Percentiles rank a stretch among this genome's conserved stretches.
These are phyloP conservation scores for Amanita molliuscula DNA, from an alignment of 768 basidiomycete species.

Conservation along the genomic window DNA sequence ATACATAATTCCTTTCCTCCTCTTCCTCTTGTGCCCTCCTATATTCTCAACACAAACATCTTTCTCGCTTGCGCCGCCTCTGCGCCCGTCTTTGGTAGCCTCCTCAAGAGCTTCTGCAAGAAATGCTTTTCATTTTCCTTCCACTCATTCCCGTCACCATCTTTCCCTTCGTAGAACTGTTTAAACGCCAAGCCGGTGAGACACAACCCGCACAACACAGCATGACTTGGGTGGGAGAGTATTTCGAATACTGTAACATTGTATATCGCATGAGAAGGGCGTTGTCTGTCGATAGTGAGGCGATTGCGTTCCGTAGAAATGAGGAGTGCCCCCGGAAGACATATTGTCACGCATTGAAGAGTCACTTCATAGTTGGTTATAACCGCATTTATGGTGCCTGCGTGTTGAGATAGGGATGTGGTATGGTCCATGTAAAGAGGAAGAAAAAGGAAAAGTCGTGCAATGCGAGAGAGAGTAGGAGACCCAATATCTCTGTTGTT, in stretches of 20 bases:
- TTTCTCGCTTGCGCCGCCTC: slow-evolving; percentile 50
- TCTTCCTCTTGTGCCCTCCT: too few relatives aligned
- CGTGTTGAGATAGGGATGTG: slow-evolving; percentile 10
- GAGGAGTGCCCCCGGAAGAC: slow-evolving; percentile 49
- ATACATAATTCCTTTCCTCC: too few relatives aligned
- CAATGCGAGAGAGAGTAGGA: slow-evolving; percentile 57
- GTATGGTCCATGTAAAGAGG: slow-evolving; percentile 35
- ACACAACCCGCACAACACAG: slow-evolving; percentile 49
- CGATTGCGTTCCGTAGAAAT: slow-evolving; percentile 44
- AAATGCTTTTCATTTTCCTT: slow-evolving; percentile 34
- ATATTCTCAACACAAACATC: too few relatives aligned
- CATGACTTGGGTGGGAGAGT: slow-evolving; percentile 50
- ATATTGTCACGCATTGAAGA: slow-evolving; percentile 32
- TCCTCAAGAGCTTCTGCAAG: slow-evolving; percentile 50
- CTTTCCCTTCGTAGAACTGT: slow-evolving; percentile 24
- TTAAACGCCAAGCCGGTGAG: slow-evolving; percentile 44
- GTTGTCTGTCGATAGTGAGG: slow-evolving; percentile 24
- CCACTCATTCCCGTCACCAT: slow-evolving; percentile 15
- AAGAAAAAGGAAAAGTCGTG: slow-evolving; percentile 50
- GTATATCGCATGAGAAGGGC: slow-evolving; percentile 33
- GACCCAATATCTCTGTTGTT: slow-evolving; percentile 49
- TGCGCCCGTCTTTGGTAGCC: slow-evolving; percentile 69
- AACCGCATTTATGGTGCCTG: slow-evolving; percentile 28
- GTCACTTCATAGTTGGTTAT: slow-evolving; percentile 32
- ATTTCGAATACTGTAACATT: slow-evolving; percentile 54